A percentile compares a stretch with the other conserved stretches of the same genome.
Evolutionary conservation across 441 rosid genomes (phyloP).

Genomic region (Populus trichocarpa): DNA sequence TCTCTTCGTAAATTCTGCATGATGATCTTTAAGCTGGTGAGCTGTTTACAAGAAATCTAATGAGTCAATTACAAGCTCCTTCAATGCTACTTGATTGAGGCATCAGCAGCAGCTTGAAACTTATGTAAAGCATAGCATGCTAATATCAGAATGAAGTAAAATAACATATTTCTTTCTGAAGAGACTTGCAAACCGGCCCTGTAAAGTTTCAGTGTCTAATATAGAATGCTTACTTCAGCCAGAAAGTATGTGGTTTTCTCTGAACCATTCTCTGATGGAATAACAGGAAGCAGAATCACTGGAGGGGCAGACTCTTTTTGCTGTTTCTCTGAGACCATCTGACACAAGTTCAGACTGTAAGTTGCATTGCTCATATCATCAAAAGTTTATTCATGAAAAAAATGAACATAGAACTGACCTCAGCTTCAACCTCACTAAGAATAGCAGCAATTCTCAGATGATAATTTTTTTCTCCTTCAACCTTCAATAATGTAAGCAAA

Average conservation of each 20-base stretch:
- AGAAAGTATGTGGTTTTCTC: slow-evolving; percentile 69
- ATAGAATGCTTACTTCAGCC: slow-evolving; percentile 70
- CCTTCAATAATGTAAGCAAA: slow-evolving; percentile 39
- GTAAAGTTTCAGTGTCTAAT: background rate
- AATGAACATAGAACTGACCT: slow-evolving; percentile 48
- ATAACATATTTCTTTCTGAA: background rate
- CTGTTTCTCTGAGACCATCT: slow-evolving; percentile 96
- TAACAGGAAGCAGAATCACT: slow-evolving; percentile 25
- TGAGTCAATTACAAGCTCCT: background rate
- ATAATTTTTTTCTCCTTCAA: slow-evolving; percentile 86
- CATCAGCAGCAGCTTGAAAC: background rate
- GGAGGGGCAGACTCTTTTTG: slow-evolving; percentile 91
- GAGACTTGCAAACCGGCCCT: background rate
- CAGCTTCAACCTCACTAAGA: slow-evolving; percentile 90
- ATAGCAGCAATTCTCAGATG: slow-evolving; percentile 82
- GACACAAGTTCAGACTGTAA: slow-evolving; percentile 22
- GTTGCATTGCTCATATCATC: slow-evolving; percentile 7
- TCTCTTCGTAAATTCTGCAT: background rate
- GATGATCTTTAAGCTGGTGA: no score
- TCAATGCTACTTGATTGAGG: background rate
- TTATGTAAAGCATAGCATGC: background rate
- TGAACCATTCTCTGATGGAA: slow-evolving; percentile 50
- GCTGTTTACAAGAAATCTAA: background rate
- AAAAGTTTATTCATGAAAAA: slow-evolving; percentile 2
- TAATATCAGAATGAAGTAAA: background rate